Evolutionary conservation across 2,329 filamentous ascomycete genomes (phyloP).

Genomic region (Lasiodiplodia theobromae): DNA sequence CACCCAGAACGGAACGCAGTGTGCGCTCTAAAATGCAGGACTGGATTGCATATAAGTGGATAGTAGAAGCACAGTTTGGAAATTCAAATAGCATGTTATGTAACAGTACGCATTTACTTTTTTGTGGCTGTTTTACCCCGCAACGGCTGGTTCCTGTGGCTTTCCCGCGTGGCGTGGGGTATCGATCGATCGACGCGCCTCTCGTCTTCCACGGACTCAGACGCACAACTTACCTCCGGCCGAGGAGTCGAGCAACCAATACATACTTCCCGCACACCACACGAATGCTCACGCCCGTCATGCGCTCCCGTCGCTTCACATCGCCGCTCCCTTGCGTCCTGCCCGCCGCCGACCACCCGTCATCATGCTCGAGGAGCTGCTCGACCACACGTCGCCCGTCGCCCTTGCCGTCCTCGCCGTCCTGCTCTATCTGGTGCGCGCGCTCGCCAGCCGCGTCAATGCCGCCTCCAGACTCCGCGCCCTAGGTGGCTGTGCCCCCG

Average conservation of each 20-base stretch:
- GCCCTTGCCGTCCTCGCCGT: neutral
- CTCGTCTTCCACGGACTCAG: neutral
- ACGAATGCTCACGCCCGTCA: neutral
- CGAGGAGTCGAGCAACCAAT: neutral
- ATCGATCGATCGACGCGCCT: neutral
- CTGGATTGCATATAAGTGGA: neutral
- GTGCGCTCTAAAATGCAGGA: slow-evolving; percentile 43
- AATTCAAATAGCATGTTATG: neutral
- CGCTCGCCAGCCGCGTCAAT: slow-evolving; percentile 34
- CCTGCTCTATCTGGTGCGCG: slow-evolving; percentile 2
- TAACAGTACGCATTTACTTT: neutral
- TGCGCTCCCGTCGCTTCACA: neutral
- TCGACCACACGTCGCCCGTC: slow-evolving; percentile 1
- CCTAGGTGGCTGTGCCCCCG: slow-evolving; percentile 57
- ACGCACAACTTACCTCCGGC: slow-evolving; percentile 14
- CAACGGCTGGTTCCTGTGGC: slow-evolving; percentile 9
- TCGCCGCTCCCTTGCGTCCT: neutral
- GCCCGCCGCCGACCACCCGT: neutral
- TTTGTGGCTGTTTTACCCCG: slow-evolving; percentile 9
- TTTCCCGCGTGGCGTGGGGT: neutral
- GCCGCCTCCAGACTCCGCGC: slow-evolving; percentile 47
- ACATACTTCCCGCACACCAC: slow-evolving; percentile 3
- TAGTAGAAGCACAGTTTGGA: neutral
- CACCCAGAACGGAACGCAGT: slow-evolving; percentile 65
- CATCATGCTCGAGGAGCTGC: slow-evolving; percentile 17